Evolutionary conservation across 306 rosid species (phyloP).

Genomic region (Begonia peltatifolia): DNA sequence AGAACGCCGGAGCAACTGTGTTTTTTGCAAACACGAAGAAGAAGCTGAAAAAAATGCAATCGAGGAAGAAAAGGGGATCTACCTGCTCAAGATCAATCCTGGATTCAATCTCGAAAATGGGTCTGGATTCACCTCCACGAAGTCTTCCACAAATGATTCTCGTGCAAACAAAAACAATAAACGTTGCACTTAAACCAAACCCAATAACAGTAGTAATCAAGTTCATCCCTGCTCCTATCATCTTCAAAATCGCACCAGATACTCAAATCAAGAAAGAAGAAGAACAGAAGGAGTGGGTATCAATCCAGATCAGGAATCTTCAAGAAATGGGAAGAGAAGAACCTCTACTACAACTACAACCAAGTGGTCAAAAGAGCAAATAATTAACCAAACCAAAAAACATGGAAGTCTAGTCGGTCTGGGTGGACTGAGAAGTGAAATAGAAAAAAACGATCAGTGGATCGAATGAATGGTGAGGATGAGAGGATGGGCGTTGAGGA

Average conservation of each 20-base stretch:
- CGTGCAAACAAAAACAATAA: conserved; percentile 88
- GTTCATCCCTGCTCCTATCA: conserved; percentile 41
- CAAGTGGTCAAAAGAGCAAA: conserved; percentile 2
- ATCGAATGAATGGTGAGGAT: conserved; percentile 21
- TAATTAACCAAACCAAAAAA: conserved; percentile 4
- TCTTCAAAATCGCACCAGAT: conserved; percentile 9
- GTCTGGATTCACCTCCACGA: conserved; percentile 29
- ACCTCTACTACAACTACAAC: neutral
- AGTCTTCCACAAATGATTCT: conserved; percentile 86
- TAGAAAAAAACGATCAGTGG: conserved; percentile 1
- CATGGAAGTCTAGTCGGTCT: conserved; percentile 42
- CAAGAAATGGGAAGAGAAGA: conserved; percentile 15
- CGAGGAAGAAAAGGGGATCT: conserved; percentile 4
- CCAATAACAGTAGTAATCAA: conserved; percentile 69
- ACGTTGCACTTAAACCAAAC: conserved; percentile 89
- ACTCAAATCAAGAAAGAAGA: conserved; percentile 5
- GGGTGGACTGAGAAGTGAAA: conserved; percentile 27
- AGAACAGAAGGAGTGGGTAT: neutral
- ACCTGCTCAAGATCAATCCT: conserved; percentile 73
- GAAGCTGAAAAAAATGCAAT: neutral
- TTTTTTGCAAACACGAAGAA: too few species aligned
- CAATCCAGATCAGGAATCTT: conserved; percentile 20
- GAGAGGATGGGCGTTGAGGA: conserved; percentile 23
- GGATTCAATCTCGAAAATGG: conserved; percentile 47
- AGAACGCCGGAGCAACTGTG: too few species aligned